These are phyloP conservation scores for Blastomyces percursus DNA, from an alignment of 2,329 filamentous ascomycete species.

Conservation along the genomic window DNA sequence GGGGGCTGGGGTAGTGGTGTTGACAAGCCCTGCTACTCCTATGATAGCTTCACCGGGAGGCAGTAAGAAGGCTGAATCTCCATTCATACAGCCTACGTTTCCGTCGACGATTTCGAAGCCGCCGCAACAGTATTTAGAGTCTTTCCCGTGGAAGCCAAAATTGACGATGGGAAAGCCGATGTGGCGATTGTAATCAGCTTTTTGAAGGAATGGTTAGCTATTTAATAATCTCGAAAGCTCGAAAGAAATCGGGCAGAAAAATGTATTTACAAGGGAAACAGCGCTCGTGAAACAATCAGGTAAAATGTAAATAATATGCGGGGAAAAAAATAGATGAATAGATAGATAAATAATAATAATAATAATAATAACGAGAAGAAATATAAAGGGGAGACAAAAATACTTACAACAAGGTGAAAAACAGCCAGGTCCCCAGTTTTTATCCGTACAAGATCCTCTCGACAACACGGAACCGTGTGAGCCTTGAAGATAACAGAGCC, in stretches of 20 bases:
- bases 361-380: neutral
- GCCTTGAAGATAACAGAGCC: constrained; percentile 19
- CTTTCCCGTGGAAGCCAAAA: constrained; percentile 9
- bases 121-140: constrained; percentile 21
- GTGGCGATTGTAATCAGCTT: constrained; percentile 11
- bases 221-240: too few species aligned
- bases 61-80: constrained; percentile 19
- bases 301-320: too few species aligned
- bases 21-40: constrained; percentile 16
- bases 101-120: constrained; percentile 11
- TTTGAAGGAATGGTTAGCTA: neutral
- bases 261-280: too few species aligned
- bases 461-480: constrained; percentile 20
- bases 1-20: constrained; percentile 7
- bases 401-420: constrained; percentile 13
- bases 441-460: constrained; percentile 22
- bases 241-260: too few species aligned
- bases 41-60: constrained; percentile 16
- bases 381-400: neutral
- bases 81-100: constrained; percentile 14
- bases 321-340: too few species aligned
- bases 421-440: constrained; percentile 20
- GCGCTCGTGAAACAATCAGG: too few species aligned
- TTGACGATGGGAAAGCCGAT: constrained; percentile 19
- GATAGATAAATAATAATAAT: too few species aligned